Conservation (phyloP, 2,329 filamentous ascomycete species). For the Talaromyces piceae region DNA sequence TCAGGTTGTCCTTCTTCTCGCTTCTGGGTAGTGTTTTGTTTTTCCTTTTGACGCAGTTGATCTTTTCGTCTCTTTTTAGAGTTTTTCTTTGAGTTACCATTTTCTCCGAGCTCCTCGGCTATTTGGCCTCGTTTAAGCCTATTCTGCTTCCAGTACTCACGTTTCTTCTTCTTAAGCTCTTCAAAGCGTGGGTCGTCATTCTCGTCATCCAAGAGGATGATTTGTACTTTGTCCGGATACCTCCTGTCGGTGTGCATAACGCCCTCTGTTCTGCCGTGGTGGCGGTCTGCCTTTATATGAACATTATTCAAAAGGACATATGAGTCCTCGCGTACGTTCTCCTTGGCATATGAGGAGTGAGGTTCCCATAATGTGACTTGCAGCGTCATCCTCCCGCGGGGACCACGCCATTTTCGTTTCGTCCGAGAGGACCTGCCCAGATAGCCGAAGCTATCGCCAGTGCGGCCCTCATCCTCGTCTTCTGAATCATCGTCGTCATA, state of each 20-base stretch:
- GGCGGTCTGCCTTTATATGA: constrained; percentile 53
- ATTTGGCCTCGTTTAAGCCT: constrained; percentile 33
- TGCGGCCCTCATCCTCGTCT: constrained; percentile 30
- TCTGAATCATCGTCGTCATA: constrained; percentile 35
- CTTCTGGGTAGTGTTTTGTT: constrained; percentile 20
- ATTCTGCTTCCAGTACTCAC: constrained; percentile 53
- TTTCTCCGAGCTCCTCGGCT: constrained; percentile 15
- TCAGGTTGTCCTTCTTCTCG: constrained; percentile 23
- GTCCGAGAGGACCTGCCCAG: constrained; percentile 20
- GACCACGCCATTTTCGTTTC: constrained; percentile 57
- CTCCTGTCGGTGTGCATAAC: constrained; percentile 56
- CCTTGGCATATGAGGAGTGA: constrained; percentile 54
- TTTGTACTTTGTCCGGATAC: constrained; percentile 47
- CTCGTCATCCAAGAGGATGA: constrained; percentile 46
- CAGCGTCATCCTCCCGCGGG: constrained; percentile 64
- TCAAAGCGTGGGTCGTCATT: constrained; percentile 43
- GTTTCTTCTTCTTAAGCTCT: constrained; percentile 55
- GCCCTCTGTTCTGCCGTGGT: constrained; percentile 58
- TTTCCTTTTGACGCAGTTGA: constrained; percentile 24
- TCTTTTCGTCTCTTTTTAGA: constrained; percentile 29
- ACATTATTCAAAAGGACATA: constrained; percentile 66
- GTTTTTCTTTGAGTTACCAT: constrained; percentile 27
- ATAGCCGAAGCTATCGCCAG: constrained; percentile 52
- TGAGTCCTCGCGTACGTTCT: constrained; percentile 50
- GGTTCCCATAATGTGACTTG: constrained; percentile 64